Conservation (phyloP, 768 basidiomycete genomes). For the Favolaschia claudopus region DNA sequence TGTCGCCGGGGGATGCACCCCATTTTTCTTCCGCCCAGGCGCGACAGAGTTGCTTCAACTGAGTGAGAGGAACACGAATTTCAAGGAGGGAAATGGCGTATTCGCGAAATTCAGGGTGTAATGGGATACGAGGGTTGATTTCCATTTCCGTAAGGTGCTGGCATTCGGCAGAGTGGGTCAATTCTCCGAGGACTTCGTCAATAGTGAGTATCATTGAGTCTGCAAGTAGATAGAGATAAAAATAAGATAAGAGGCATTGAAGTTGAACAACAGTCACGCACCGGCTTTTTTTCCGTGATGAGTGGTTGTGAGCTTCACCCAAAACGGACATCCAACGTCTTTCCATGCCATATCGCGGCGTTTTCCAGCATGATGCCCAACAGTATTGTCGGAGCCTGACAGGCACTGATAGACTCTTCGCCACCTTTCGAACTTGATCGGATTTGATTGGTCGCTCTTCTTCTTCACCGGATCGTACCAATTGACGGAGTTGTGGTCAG, state of each 20-base stretch:
- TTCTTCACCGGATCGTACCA: neutral
- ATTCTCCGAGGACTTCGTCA: neutral
- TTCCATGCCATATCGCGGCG: conserved; percentile 7
- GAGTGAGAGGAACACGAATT: neutral
- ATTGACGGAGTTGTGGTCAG: neutral
- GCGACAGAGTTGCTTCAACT: neutral
- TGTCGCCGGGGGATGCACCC: neutral
- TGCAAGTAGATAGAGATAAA: neutral
- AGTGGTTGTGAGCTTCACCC: neutral
- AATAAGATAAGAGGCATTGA: neutral
- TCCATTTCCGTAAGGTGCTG: neutral
- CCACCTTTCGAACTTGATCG: conserved; percentile 7
- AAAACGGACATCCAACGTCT: neutral
- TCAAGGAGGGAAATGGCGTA: neutral
- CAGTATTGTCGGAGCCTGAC: conserved; percentile 6
- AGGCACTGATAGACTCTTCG: conserved; percentile 12
- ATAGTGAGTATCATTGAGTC: neutral
- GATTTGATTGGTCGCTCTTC: neutral
- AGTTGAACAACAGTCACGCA: too few relatives aligned
- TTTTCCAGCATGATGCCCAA: neutral
- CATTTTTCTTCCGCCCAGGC: neutral
- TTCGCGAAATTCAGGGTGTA: neutral
- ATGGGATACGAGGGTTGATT: neutral
- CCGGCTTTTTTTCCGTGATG: too few relatives aligned
- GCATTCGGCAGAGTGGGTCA: neutral